phyloP scores from a whole-genome alignment of 441 rosid species.

The Mallotus repandus region DNA sequence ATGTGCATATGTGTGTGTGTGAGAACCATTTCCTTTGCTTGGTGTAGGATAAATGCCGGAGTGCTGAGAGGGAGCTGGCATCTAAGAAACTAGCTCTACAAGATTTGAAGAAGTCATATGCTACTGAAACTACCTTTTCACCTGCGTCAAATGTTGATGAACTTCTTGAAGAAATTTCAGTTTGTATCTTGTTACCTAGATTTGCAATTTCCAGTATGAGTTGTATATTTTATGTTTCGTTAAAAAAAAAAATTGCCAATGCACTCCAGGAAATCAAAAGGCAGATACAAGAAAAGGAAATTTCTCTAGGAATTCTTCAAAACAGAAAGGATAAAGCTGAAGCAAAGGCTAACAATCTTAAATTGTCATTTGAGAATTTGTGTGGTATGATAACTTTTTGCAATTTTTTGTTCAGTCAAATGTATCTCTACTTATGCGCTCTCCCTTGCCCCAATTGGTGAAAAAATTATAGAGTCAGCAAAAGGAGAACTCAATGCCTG shows the following conservation, averaged over 20 bases:
- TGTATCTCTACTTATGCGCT: conserved; percentile 10
- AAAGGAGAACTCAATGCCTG: conserved; percentile 71
- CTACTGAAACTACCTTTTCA: conserved; percentile 44
- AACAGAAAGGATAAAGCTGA: conserved; percentile 55
- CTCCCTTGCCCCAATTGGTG: background rate
- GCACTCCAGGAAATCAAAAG: conserved; percentile 50
- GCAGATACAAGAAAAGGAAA: conserved; percentile 56
- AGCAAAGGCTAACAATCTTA: conserved; percentile 54
- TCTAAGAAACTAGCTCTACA: conserved; percentile 54
- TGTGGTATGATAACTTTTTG: conserved; percentile 50
- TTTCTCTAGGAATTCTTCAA: conserved; percentile 44
- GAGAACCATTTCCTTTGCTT: conserved; percentile 24
- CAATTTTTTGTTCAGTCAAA: conserved; percentile 12
- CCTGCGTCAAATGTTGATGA: conserved; percentile 70
- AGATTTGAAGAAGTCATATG: conserved; percentile 59
- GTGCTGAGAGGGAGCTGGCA: conserved; percentile 46
- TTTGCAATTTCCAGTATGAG: background rate
- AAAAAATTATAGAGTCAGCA: conserved; percentile 57
- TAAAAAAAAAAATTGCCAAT: conserved; percentile 7
- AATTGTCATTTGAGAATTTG: conserved; percentile 55
- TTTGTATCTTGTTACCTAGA: conserved; percentile 42
- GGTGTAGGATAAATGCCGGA: conserved; percentile 54
- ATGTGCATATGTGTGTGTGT: background rate
- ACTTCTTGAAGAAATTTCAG: conserved; percentile 77
- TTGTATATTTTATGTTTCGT: background rate